These are phyloP conservation scores for Geranium brycei DNA, from an alignment of 345 rosid species.

Conservation along the genomic window DNA sequence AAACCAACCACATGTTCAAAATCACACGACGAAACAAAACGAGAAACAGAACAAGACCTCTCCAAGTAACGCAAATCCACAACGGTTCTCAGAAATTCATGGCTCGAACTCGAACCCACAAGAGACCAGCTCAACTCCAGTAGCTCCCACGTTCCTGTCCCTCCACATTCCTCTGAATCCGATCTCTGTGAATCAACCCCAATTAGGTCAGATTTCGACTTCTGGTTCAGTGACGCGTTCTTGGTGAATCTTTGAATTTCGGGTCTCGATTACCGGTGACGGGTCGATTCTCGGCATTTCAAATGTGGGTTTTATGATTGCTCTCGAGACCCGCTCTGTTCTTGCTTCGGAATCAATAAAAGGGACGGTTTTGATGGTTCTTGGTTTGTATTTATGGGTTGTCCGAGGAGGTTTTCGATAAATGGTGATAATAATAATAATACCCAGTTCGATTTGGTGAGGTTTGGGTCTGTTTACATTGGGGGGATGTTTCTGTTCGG, in stretches of 20 bases:
- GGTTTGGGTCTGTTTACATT: slow-evolving; percentile 24
- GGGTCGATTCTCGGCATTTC: slow-evolving; percentile 37
- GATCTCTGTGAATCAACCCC: not conserved
- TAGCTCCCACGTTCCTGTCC: slow-evolving; percentile 64
- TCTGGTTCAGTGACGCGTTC: slow-evolving; percentile 17
- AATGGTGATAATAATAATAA: not conserved
- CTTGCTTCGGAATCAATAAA: slow-evolving; percentile 33
- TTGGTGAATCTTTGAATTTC: slow-evolving; percentile 15
- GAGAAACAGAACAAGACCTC: slow-evolving; percentile 12
- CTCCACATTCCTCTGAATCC: not conserved
- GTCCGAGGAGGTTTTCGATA: slow-evolving; percentile 11
- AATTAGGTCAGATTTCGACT: slow-evolving; percentile 49
- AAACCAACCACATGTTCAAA: not conserved
- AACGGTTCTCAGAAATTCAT: slow-evolving; percentile 20
- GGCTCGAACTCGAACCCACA: slow-evolving; percentile 42
- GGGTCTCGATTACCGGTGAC: slow-evolving; percentile 28
- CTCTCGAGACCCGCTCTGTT: slow-evolving; percentile 18
- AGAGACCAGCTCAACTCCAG: slow-evolving; percentile 23
- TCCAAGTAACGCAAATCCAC: not conserved
- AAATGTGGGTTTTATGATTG: slow-evolving; percentile 28
- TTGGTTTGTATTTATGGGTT: slow-evolving; percentile 23
- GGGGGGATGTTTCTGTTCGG: slow-evolving; percentile 21
- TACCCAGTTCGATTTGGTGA: slow-evolving; percentile 16
- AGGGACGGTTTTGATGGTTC: not conserved
- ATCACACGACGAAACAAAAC: slow-evolving; percentile 1